Percentiles rank a stretch among this genome's conserved stretches.
Evolutionary conservation across 2,329 filamentous ascomycete species (phyloP).

Genomic region (Fusarium verrucosum): DNA sequence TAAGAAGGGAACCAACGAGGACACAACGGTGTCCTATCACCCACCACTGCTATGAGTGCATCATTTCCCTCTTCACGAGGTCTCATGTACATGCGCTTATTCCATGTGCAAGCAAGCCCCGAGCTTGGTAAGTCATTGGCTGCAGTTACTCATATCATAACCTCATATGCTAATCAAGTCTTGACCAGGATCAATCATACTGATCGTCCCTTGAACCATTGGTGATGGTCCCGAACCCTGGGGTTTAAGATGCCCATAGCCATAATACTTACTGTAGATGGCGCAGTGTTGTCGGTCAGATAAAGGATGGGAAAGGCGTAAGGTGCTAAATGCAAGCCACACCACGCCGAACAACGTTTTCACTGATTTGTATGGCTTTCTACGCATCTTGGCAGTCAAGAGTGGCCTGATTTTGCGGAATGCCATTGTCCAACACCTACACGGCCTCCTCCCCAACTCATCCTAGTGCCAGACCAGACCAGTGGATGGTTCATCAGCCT

Average conservation of each 20-base stretch:
- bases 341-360: conserved; percentile 28
- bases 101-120: no score
- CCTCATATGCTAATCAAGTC: not conserved
- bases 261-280: no score
- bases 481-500: conserved; percentile 33
- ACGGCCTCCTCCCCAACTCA: conserved; percentile 26
- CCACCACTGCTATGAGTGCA: not conserved
- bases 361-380: conserved; percentile 16
- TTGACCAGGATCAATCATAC: not conserved
- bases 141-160: not conserved
- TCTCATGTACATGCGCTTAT: no score
- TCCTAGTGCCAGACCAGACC: conserved; percentile 25
- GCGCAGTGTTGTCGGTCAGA: conserved; percentile 28
- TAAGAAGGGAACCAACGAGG: conserved; percentile 12
- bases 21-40: not conserved
- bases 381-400: conserved; percentile 25
- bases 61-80: not conserved
- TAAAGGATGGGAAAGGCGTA: not conserved
- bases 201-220: not conserved
- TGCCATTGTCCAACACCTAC: conserved; percentile 26
- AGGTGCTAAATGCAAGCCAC: conserved; percentile 33
- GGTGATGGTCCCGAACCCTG: not conserved
- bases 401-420: conserved; percentile 40
- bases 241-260: not conserved
- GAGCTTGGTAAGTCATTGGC: not conserved